A percentile compares a stretch with the other conserved stretches of the same genome.
Evolutionary conservation across 2,329 filamentous ascomycete species (phyloP).

Genomic region (Capronia coronata): DNA sequence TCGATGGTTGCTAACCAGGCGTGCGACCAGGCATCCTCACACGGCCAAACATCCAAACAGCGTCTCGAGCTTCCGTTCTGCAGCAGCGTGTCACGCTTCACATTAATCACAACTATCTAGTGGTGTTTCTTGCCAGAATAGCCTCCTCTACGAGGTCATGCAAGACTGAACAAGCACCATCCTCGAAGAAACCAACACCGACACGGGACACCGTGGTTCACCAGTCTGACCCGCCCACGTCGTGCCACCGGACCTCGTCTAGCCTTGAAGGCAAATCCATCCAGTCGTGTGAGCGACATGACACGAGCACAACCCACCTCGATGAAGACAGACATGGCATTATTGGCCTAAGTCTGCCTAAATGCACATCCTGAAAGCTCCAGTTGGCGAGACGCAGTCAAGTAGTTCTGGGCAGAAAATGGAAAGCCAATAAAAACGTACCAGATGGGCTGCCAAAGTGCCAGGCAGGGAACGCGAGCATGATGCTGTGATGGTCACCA

Average conservation of each 20-base stretch:
- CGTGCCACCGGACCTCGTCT: slow-evolving; percentile 11
- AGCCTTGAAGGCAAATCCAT: slow-evolving; percentile 10
- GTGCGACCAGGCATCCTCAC: background rate
- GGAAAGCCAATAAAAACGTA: background rate
- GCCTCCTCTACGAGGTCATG: slow-evolving; percentile 6
- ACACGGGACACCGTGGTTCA: slow-evolving; percentile 5
- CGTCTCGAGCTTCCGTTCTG: slow-evolving; percentile 5
- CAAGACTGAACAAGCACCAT: slow-evolving; percentile 1
- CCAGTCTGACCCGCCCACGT: slow-evolving; percentile 17
- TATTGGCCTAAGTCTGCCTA: slow-evolving; percentile 1
- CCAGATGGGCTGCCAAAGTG: background rate
- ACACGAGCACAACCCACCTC: slow-evolving; percentile 8
- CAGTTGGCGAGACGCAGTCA: slow-evolving; percentile 2
- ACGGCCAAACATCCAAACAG: background rate
- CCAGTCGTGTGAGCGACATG: slow-evolving; percentile 9
- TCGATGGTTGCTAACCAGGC: background rate
- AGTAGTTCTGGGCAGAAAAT: background rate
- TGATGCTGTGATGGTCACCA: background rate
- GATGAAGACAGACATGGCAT: background rate
- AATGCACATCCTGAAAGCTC: background rate
- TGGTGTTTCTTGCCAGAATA: slow-evolving; percentile 9
- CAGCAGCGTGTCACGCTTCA: slow-evolving; percentile 21
- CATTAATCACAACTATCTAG: background rate
- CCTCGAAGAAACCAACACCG: slow-evolving; percentile 9
- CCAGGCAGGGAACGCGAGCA: background rate